A percentile compares a stretch with the other conserved stretches of the same genome.
These are phyloP conservation scores for Globisporangium nodosum DNA, from an alignment of 352 stramenopile species.

Conservation along the genomic window DNA sequence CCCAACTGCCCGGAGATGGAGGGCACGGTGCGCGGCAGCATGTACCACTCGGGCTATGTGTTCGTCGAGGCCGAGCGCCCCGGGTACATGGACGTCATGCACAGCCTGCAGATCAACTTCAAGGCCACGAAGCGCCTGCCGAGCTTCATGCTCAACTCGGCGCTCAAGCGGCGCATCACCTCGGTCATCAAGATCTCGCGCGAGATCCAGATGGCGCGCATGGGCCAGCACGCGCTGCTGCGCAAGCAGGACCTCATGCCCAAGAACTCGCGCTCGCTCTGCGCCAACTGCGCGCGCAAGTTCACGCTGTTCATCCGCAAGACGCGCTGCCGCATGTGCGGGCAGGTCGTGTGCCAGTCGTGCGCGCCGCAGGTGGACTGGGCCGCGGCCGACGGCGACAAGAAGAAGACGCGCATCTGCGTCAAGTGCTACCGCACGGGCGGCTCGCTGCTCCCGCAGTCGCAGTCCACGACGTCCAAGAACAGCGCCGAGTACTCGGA, in stretches of 20 bases:
- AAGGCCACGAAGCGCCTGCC: conserved; percentile 61
- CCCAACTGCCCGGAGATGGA: conserved; percentile 64
- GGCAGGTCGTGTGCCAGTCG: conserved; percentile 67
- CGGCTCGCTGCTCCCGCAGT: conserved; percentile 12
- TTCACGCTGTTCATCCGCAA: conserved; percentile 75
- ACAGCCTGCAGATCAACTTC: conserved; percentile 84
- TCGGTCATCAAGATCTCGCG: conserved; percentile 59
- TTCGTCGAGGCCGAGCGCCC: conserved; percentile 72
- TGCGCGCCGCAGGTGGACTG: conserved; percentile 59
- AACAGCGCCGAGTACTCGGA: conserved; percentile 17
- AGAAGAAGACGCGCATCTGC: conserved; percentile 51
- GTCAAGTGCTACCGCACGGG: conserved; percentile 39
- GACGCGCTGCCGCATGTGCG: conserved; percentile 63
- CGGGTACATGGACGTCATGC: conserved; percentile 83
- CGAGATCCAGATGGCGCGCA: conserved; percentile 54
- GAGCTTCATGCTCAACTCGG: conserved; percentile 57
- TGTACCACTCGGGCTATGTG: conserved; percentile 79
- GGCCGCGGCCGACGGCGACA: conserved; percentile 16
- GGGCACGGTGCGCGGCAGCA: conserved; percentile 65
- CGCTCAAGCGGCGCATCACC: conserved; percentile 56
- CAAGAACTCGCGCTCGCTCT: conserved; percentile 49
- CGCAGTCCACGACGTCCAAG: conserved; percentile 3
- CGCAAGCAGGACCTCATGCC: conserved; percentile 64
- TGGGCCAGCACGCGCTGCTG: conserved; percentile 54
- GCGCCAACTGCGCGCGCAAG: conserved; percentile 52